Conservation (phyloP, 2,329 filamentous ascomycete genomes). For the Talaromyces atroroseus region DNA sequence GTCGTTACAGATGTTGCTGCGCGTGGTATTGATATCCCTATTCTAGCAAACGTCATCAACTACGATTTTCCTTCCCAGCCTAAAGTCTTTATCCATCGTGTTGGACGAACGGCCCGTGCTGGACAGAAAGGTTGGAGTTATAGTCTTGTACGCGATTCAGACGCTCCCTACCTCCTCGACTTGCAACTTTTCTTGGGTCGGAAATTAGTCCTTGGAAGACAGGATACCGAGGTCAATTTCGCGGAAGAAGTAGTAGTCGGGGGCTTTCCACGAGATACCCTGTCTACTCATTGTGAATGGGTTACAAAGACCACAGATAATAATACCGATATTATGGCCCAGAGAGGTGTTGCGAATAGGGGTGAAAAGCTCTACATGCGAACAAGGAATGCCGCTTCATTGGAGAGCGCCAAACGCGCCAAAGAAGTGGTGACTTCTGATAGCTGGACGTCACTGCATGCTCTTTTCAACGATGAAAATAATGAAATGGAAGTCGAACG, state of each 20-base stretch:
- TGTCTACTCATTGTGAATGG: conserved; percentile 77
- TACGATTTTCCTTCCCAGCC: conserved; percentile 96
- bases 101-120: conserved; percentile 91
- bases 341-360: conserved; percentile 71
- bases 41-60: conserved; percentile 95
- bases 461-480: conserved; percentile 66
- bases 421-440: conserved; percentile 68
- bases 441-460: conserved; percentile 69
- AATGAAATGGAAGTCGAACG: conserved; percentile 64
- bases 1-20: conserved; percentile 97
- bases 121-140: conserved; percentile 92
- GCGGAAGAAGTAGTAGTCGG: conserved; percentile 81
- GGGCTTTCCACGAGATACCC: conserved; percentile 62
- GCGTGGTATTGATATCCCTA: conserved; percentile 93
- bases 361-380: conserved; percentile 90
- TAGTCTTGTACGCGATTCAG: conserved; percentile 79
- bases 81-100: conserved; percentile 93
- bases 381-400: conserved; percentile 83
- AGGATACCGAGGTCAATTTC: conserved; percentile 60
- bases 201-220: conserved; percentile 69
- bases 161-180: conserved; percentile 88
- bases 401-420: conserved; percentile 81
- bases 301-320: conserved; percentile 72
- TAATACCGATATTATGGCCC: conserved; percentile 63
- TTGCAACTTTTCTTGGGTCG: conserved; percentile 91